A percentile compares a stretch with the other conserved stretches of the same genome.
Conservation (phyloP, 2,329 filamentous ascomycete species). For the Colletotrichum caudatum region DNA sequence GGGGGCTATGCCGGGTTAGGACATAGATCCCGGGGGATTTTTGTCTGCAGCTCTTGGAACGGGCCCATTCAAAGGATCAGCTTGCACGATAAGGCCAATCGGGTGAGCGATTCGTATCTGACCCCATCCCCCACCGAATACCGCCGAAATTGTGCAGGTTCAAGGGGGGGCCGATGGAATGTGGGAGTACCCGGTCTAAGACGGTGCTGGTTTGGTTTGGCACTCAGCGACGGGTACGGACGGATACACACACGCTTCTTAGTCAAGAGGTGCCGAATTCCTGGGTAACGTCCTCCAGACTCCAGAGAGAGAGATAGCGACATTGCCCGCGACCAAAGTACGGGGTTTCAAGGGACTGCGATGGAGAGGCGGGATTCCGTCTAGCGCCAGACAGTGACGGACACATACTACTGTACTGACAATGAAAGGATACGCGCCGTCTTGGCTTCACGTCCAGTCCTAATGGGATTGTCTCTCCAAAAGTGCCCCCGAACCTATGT, state of each 20-base stretch:
- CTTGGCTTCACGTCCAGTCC: constrained; percentile 32
- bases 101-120: constrained; percentile 26
- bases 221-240: background rate
- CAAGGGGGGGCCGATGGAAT: constrained; percentile 6
- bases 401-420: background rate
- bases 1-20: constrained; percentile 31
- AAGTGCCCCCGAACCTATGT: constrained; percentile 18
- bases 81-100: constrained; percentile 18
- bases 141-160: constrained; percentile 35
- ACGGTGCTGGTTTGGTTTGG: background rate
- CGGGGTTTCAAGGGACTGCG: constrained; percentile 19
- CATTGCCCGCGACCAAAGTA: constrained; percentile 8
- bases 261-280: constrained; percentile 28
- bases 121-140: constrained; percentile 26
- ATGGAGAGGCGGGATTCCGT: constrained; percentile 28
- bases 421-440: background rate
- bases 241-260: background rate
- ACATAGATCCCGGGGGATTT: constrained; percentile 38
- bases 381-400: background rate
- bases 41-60: constrained; percentile 42
- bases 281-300: constrained; percentile 26
- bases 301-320: background rate
- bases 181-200: constrained; percentile 15
- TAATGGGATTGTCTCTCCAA: constrained; percentile 14
- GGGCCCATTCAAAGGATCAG: constrained; percentile 23